phyloP scores from a whole-genome alignment of 208 protist genomes.

The Trypanosomatidae sp. region DNA sequence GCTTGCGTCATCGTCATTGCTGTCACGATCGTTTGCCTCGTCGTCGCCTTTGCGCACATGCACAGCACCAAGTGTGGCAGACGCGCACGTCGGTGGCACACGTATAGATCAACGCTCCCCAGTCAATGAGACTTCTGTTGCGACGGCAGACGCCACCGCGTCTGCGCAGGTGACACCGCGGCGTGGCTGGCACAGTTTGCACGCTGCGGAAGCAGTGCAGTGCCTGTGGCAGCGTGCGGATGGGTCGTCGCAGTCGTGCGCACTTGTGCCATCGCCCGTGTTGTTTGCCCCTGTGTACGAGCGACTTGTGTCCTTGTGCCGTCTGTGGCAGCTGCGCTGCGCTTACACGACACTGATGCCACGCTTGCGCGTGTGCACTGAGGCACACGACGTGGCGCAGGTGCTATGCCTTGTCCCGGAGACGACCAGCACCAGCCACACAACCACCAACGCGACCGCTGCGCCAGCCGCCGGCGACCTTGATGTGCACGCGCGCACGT shows the following conservation, averaged over 20 bases:
- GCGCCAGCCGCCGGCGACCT: not conserved
- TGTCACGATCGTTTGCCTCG: too few species aligned
- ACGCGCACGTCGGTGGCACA: too few species aligned
- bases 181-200: not conserved
- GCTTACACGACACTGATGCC: conserved; percentile 17
- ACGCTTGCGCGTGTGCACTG: conserved; percentile 11
- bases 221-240: not conserved
- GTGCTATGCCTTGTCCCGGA: too few species aligned
- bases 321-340: conserved; percentile 30
- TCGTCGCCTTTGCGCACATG: too few species aligned
- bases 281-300: conserved; percentile 13
- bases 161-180: too few species aligned
- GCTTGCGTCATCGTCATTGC: conserved; percentile 3
- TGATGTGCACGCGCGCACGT: too few species aligned
- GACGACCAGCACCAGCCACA: too few species aligned
- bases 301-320: conserved; percentile 16
- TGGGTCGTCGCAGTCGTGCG: not conserved
- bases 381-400: conserved; percentile 7
- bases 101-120: too few species aligned
- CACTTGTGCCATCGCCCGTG: conserved; percentile 13
- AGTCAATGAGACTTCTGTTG: too few species aligned
- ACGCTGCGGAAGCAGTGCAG: not conserved
- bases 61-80: too few species aligned
- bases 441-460: not conserved
- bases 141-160: too few species aligned